Evolutionary conservation across 768 basidiomycete species (phyloP).

Genomic region (Boletus rubescentipes): DNA sequence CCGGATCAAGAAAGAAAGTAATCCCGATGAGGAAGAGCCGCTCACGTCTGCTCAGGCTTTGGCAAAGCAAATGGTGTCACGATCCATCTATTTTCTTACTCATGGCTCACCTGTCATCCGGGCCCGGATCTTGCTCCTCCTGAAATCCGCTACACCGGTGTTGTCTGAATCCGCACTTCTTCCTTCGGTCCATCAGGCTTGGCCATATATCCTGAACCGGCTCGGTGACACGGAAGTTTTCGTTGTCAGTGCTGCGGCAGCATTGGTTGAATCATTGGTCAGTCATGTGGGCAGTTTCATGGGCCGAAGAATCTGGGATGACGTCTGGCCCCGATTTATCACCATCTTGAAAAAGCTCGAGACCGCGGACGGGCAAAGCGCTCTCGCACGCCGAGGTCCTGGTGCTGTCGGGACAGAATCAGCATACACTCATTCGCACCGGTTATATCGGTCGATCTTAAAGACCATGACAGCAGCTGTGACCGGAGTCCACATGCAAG

Average conservation of each 20-base stretch:
- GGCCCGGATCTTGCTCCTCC: constrained; percentile 73
- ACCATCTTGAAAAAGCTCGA: constrained; percentile 59
- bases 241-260: constrained; percentile 76
- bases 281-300: constrained; percentile 80
- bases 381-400: constrained; percentile 56
- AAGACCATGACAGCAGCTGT: constrained; percentile 69
- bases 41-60: constrained; percentile 72
- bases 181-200: constrained; percentile 82
- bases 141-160: constrained; percentile 73
- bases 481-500: constrained; percentile 65
- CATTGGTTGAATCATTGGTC: constrained; percentile 70
- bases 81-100: constrained; percentile 88
- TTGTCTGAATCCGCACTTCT: constrained; percentile 72
- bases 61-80: constrained; percentile 81
- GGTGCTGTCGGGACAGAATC: constrained; percentile 61
- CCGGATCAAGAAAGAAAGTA: constrained; percentile 14
- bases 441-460: constrained; percentile 75
- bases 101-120: constrained; percentile 87
- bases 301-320: constrained; percentile 82
- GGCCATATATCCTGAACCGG: constrained; percentile 93
- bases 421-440: constrained; percentile 78
- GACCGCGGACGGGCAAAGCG: constrained; percentile 61
- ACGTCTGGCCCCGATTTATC: constrained; percentile 87
- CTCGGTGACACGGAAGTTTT: constrained; percentile 71
- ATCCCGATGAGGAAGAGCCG: constrained; percentile 42